Evolutionary conservation across 805 yeast genomes (phyloP).

Genomic region (Cyberlindnera meyerae): DNA sequence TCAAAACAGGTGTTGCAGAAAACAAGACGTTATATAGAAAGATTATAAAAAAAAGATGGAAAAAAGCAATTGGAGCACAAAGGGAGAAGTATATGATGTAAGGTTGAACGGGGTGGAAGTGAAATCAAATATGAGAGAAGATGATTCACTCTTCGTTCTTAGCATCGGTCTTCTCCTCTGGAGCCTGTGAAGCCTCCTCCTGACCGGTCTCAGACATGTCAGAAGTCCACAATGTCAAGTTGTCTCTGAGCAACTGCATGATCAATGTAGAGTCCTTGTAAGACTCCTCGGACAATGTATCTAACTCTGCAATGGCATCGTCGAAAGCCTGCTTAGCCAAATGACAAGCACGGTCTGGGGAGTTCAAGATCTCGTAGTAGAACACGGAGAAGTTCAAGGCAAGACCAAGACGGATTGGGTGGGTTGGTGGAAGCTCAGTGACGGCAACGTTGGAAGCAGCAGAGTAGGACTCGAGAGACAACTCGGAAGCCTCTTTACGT

Average conservation of each 20-base stretch:
- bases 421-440: conserved; percentile 96
- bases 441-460: conserved; percentile 96
- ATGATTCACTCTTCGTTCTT: conserved; percentile 29
- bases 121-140: neutral
- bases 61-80: no score
- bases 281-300: conserved; percentile 94
- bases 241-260: conserved; percentile 98
- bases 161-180: conserved; percentile 30
- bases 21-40: no score
- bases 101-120: neutral
- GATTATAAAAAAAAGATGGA: no score
- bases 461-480: conserved; percentile 91
- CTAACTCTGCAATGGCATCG: conserved; percentile 98
- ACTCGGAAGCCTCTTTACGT: conserved; percentile 88
- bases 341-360: conserved; percentile 98
- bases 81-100: neutral
- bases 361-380: conserved; percentile 95
- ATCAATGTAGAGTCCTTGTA: conserved; percentile 98
- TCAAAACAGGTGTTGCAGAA: neutral
- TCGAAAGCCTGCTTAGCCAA: conserved; percentile 98
- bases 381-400: conserved; percentile 97
- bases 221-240: conserved; percentile 95
- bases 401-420: conserved; percentile 95
- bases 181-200: conserved; percentile 40
- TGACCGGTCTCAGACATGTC: conserved; percentile 83